Percentiles rank a stretch among this genome's conserved stretches.
Conservation (phyloP, 1,284 basidiomycete species). For the Rhodotorula sp. region DNA sequence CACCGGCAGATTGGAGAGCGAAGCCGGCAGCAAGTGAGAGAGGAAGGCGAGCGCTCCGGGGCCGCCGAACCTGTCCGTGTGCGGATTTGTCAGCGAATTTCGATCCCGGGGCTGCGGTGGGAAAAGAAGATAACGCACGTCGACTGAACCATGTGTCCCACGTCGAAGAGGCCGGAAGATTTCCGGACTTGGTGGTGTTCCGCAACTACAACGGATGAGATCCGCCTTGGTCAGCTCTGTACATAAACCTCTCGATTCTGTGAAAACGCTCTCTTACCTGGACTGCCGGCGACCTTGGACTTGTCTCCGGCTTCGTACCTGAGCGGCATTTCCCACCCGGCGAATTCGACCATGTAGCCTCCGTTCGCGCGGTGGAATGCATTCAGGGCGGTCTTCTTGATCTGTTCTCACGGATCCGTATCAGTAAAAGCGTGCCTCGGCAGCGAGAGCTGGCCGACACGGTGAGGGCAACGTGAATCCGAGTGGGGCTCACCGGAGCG, state of each 20-base stretch:
- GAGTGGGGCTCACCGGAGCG: constrained; percentile 8
- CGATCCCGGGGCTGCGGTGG: neutral
- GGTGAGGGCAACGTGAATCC: no score
- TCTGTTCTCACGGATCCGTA: neutral
- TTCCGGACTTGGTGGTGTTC: constrained; percentile 88
- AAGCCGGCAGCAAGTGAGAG: constrained; percentile 56
- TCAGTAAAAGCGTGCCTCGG: neutral
- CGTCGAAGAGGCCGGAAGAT: constrained; percentile 87
- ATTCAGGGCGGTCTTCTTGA: constrained; percentile 68
- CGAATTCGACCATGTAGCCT: constrained; percentile 96
- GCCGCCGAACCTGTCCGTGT: constrained; percentile 46
- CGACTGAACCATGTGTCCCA: constrained; percentile 82
- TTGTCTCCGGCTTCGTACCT: constrained; percentile 61
- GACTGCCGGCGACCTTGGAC: constrained; percentile 58
- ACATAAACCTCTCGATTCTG: neutral
- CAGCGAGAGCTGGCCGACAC: neutral
- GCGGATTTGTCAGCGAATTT: neutral
- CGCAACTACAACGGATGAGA: constrained; percentile 59
- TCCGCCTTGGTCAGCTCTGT: neutral
- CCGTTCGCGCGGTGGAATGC: constrained; percentile 74
- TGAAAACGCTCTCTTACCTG: constrained; percentile 56
- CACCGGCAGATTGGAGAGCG: constrained; percentile 70
- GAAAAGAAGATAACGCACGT: constrained; percentile 30
- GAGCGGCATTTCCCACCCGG: constrained; percentile 92
- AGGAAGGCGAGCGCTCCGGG: constrained; percentile 50